A percentile compares a stretch with the other conserved stretches of the same genome.
Conservation (phyloP, 805 yeast species). For the Cephaloascus fragrans region DNA sequence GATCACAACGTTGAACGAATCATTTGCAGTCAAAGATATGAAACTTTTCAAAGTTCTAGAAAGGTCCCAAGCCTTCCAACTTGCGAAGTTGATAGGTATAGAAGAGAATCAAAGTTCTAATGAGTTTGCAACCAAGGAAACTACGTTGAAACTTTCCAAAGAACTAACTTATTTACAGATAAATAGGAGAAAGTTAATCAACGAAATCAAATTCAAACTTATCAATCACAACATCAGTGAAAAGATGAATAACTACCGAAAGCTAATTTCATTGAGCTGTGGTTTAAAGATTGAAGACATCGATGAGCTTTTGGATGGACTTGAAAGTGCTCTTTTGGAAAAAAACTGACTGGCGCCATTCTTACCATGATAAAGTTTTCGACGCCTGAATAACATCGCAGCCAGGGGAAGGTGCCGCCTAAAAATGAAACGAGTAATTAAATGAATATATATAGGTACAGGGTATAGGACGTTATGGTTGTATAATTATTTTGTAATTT, state of each 20-base stretch:
- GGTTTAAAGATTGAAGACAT: constrained; percentile 34
- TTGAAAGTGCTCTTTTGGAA: neutral
- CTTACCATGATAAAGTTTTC: no score
- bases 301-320: constrained; percentile 32
- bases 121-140: constrained; percentile 3
- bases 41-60: constrained; percentile 14
- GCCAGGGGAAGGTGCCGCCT: no score
- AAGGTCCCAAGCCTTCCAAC: constrained; percentile 32
- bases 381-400: no score
- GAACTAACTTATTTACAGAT: constrained; percentile 23
- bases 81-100: constrained; percentile 31
- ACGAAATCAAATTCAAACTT: constrained; percentile 14
- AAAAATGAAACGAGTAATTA: no score
- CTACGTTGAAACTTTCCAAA: constrained; percentile 2
- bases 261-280: constrained; percentile 32
- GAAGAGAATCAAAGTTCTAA: constrained; percentile 16
- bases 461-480: no score
- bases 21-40: constrained; percentile 5
- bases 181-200: constrained; percentile 16
- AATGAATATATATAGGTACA: no score
- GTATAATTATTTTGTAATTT: no score
- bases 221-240: constrained; percentile 24
- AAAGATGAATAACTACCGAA: constrained; percentile 34
- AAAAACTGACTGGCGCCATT: no score
- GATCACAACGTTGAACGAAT: constrained; percentile 7